Evolutionary conservation across 345 rosid genomes (phyloP).

Genomic region (Raphanus raphanistrum): DNA sequence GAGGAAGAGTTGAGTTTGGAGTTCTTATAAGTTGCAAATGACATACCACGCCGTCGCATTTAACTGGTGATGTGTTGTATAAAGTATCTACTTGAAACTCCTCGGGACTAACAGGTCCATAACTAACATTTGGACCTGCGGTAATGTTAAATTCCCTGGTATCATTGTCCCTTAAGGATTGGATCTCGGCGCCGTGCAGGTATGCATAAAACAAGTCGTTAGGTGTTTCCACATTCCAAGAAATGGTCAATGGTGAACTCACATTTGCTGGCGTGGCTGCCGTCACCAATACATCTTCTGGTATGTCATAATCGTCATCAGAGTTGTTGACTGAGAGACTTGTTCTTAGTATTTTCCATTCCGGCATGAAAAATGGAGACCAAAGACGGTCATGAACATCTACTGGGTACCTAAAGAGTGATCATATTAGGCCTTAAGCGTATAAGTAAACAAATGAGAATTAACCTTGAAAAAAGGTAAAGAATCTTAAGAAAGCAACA

Average conservation of each 20-base stretch:
- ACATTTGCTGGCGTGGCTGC: slow-evolving; percentile 29
- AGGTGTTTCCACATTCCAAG: slow-evolving; percentile 30
- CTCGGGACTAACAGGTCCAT: slow-evolving; percentile 29
- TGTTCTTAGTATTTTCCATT: slow-evolving; percentile 17
- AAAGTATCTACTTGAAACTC: neutral
- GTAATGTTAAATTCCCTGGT: slow-evolving; percentile 31
- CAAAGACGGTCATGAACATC: slow-evolving; percentile 41
- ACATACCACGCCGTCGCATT: slow-evolving; percentile 17
- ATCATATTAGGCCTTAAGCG: neutral
- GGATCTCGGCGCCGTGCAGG: slow-evolving; percentile 30
- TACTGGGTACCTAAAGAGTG: slow-evolving; percentile 28
- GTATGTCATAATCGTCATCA: slow-evolving; percentile 17
- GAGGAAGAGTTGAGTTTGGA: slow-evolving; percentile 36
- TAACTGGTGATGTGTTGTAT: slow-evolving; percentile 2
- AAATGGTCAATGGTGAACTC: slow-evolving; percentile 22
- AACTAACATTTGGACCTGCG: slow-evolving; percentile 16
- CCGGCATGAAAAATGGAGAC: slow-evolving; percentile 29
- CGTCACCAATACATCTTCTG: slow-evolving; percentile 17
- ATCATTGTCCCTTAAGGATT: slow-evolving; percentile 13
- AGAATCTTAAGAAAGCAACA: too few relatives aligned
- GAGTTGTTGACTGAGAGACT: slow-evolving; percentile 3
- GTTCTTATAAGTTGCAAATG: slow-evolving; percentile 28
- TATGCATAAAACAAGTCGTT: slow-evolving; percentile 26
- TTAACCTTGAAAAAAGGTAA: neutral
- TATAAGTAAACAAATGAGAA: neutral